Evolutionary conservation across 768 basidiomycete genomes (phyloP).

Genomic region (Rhizopogon salebrosus): DNA sequence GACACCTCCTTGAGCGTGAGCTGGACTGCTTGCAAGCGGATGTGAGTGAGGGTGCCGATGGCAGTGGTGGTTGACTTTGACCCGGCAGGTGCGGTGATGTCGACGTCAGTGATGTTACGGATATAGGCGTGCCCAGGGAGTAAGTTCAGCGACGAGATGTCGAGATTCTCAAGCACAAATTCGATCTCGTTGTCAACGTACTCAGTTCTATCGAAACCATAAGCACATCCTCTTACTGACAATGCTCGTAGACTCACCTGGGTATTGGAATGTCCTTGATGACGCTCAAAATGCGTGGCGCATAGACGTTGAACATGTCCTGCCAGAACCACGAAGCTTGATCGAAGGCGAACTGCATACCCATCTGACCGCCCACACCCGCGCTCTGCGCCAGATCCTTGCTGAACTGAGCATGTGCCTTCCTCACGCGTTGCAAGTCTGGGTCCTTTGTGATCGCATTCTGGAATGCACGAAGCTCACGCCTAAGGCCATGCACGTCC

Average conservation of each 20-base stretch:
- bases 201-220: slow-evolving; percentile 46
- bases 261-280: slow-evolving; percentile 67
- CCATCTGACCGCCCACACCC: slow-evolving; percentile 31
- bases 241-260: slow-evolving; percentile 33
- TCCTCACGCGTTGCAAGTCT: slow-evolving; percentile 41
- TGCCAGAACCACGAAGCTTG: slow-evolving; percentile 74
- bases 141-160: slow-evolving; percentile 60
- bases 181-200: slow-evolving; percentile 65
- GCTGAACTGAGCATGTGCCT: slow-evolving; percentile 45
- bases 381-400: slow-evolving; percentile 43
- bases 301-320: slow-evolving; percentile 76
- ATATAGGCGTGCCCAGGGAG: slow-evolving; percentile 69
- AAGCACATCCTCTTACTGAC: neutral
- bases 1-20: slow-evolving; percentile 60
- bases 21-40: slow-evolving; percentile 61
- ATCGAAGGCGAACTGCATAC: slow-evolving; percentile 50
- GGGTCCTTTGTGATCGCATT: slow-evolving; percentile 42
- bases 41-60: slow-evolving; percentile 60
- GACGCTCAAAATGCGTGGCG: slow-evolving; percentile 49
- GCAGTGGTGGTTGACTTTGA: slow-evolving; percentile 38
- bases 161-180: slow-evolving; percentile 71
- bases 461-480: slow-evolving; percentile 40
- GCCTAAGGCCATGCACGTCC: slow-evolving; percentile 41
- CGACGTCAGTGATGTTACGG: slow-evolving; percentile 63
- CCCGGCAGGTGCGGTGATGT: slow-evolving; percentile 39